Percentiles rank a stretch among this genome's conserved stretches.
Conservation (phyloP, 176 grass and related monocot species). For the Cenchrus americanus region DNA sequence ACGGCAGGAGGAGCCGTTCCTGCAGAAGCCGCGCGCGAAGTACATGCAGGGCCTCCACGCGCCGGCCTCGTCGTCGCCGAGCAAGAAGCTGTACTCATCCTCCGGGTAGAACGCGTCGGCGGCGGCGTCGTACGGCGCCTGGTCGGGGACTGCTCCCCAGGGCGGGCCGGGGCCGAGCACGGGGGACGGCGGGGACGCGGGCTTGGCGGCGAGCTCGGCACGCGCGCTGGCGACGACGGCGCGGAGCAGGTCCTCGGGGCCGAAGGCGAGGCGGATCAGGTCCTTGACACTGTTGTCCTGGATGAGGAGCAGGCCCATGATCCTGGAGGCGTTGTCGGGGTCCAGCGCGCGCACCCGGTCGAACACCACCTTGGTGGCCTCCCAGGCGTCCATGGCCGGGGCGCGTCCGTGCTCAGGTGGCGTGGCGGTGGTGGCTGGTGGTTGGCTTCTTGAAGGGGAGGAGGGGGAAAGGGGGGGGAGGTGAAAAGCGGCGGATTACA, state of each 20-base stretch:
- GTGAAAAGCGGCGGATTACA: slow-evolving; percentile 4
- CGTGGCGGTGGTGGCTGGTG: not conserved
- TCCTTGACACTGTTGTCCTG: slow-evolving; percentile 75
- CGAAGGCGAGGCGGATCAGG: slow-evolving; percentile 81
- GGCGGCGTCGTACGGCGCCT: slow-evolving; percentile 29
- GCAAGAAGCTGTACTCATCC: slow-evolving; percentile 49
- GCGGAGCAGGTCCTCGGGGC: slow-evolving; percentile 69
- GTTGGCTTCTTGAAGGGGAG: not conserved
- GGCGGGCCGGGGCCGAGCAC: slow-evolving; percentile 17
- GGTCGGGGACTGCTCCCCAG: slow-evolving; percentile 5
- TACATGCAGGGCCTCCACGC: slow-evolving; percentile 61
- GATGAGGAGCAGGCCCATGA: slow-evolving; percentile 75
- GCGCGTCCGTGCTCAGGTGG: not conserved
- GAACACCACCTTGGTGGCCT: slow-evolving; percentile 73
- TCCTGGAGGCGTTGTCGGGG: slow-evolving; percentile 70
- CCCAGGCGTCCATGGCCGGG: slow-evolving; percentile 66
- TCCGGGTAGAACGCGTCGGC: slow-evolving; percentile 21
- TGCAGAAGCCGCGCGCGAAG: slow-evolving; percentile 56
- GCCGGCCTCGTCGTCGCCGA: slow-evolving; percentile 22
- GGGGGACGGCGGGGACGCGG: slow-evolving; percentile 17
- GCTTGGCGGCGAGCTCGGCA: slow-evolving; percentile 48
- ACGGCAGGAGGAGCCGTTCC: slow-evolving; percentile 58
- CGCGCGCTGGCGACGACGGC: slow-evolving; percentile 56
- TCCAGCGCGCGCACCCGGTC: slow-evolving; percentile 68
- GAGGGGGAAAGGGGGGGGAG: not conserved